Percentiles rank a stretch among this genome's conserved stretches.
phyloP scores from a whole-genome alignment of 1,284 basidiomycete species.

The Golubevia pallescens region DNA sequence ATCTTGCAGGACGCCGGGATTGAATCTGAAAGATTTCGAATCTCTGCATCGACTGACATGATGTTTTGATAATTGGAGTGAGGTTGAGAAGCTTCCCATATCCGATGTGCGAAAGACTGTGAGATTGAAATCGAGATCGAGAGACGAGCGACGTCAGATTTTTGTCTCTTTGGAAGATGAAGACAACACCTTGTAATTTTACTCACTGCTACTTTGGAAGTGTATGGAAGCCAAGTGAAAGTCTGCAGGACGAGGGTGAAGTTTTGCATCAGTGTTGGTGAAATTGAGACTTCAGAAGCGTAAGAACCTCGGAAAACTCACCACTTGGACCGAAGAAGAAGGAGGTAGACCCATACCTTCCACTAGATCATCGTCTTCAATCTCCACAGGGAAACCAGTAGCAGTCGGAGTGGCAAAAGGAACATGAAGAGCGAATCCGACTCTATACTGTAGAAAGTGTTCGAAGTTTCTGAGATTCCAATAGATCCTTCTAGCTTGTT shows the following conservation, averaged over 20 bases:
- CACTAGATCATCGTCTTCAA: background rate
- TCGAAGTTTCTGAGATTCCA: background rate
- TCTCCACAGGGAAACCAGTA: background rate
- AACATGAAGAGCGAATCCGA: background rate
- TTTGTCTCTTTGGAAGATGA: too few species aligned
- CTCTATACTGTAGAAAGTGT: background rate
- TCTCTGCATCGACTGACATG: too few species aligned
- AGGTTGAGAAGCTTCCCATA: too few species aligned
- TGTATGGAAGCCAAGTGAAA: background rate
- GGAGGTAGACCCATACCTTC: background rate
- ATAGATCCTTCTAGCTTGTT: background rate
- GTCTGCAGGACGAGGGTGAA: background rate
- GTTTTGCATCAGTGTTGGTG: background rate
- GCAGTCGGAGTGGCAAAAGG: background rate
- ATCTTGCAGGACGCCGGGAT: too few species aligned
- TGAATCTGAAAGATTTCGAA: too few species aligned
- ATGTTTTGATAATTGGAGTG: too few species aligned
- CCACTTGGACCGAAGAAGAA: background rate
- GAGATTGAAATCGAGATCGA: too few species aligned
- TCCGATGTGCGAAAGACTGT: too few species aligned
- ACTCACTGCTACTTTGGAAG: too few species aligned
- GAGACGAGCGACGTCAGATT: too few species aligned
- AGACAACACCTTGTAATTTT: too few species aligned
- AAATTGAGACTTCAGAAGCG: background rate
- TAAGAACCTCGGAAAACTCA: background rate